Conservation (phyloP, 2,329 filamentous ascomycete genomes). For the Rutstroemia sp. region DNA sequence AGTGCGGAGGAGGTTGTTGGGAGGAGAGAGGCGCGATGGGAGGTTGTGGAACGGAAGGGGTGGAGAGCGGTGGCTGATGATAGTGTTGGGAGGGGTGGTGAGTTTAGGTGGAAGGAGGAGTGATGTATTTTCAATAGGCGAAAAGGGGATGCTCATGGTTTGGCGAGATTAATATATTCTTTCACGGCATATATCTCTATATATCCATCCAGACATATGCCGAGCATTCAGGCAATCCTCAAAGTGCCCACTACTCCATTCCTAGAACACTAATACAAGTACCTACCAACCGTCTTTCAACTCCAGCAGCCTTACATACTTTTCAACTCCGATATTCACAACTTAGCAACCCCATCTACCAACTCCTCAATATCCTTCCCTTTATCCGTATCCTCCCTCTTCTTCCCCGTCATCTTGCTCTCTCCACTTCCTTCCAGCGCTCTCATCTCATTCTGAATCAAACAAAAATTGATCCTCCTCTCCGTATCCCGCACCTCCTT, state of each 20-base stretch:
- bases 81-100: conserved; percentile 13
- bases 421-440: not conserved
- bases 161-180: too few species aligned
- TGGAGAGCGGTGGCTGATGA: conserved; percentile 23
- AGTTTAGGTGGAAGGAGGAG: not conserved
- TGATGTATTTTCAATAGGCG: not conserved
- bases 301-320: not conserved
- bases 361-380: conserved; percentile 1
- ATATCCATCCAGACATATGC: too few species aligned
- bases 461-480: not conserved
- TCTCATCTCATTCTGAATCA: not conserved
- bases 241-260: too few species aligned
- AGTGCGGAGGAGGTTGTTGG: conserved; percentile 27
- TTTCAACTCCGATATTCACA: not conserved
- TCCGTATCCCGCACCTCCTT: not conserved
- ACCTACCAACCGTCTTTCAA: not conserved
- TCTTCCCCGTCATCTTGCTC: not conserved
- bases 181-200: too few species aligned
- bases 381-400: not conserved
- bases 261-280: not conserved
- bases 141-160: too few species aligned
- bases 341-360: not conserved
- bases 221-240: too few species aligned
- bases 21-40: conserved; percentile 17
- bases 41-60: conserved; percentile 15